Percentiles rank a stretch among this genome's conserved stretches.
Evolutionary conservation across 2,329 filamentous ascomycete species (phyloP).

Genomic region (Calonectria fujianensis): DNA sequence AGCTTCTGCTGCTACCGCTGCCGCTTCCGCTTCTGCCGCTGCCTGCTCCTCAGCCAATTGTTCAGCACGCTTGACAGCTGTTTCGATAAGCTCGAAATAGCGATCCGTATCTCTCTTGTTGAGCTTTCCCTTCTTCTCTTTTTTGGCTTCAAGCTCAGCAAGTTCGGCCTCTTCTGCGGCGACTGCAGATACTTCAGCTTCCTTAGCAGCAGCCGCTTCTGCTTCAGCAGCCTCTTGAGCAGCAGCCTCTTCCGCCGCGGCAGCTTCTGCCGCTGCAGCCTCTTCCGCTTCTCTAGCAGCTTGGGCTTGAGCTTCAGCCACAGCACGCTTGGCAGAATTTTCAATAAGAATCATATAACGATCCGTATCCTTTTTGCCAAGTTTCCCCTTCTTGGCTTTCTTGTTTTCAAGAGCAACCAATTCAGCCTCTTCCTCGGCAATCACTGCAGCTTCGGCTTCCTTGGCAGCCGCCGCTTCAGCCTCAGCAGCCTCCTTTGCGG

Average conservation of each 20-base stretch:
- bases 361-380: constrained; percentile 50
- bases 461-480: constrained; percentile 17
- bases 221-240: constrained; percentile 42
- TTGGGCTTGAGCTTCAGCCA: constrained; percentile 38
- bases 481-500: constrained; percentile 39
- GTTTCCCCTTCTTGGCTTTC: constrained; percentile 50
- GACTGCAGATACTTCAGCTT: constrained; percentile 37
- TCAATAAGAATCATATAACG: constrained; percentile 46
- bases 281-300: constrained; percentile 54
- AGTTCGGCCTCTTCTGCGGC: constrained; percentile 42
- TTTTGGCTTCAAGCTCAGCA: constrained; percentile 60
- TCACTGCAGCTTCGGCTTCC: constrained; percentile 45
- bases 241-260: constrained; percentile 43
- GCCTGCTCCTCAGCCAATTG: constrained; percentile 59
- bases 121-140: constrained; percentile 68
- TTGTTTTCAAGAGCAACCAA: constrained; percentile 45
- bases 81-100: constrained; percentile 61
- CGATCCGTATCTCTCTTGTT: constrained; percentile 68
- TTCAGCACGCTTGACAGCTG: constrained; percentile 60
- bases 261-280: constrained; percentile 44
- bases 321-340: constrained; percentile 48
- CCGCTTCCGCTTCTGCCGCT: constrained; percentile 55
- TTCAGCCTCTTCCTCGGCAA: constrained; percentile 49
- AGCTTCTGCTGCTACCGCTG: constrained; percentile 44
- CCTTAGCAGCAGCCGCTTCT: constrained; percentile 30